Evolutionary conservation across 805 yeast species (phyloP).

Genomic region (Kuraishia hungarica): DNA sequence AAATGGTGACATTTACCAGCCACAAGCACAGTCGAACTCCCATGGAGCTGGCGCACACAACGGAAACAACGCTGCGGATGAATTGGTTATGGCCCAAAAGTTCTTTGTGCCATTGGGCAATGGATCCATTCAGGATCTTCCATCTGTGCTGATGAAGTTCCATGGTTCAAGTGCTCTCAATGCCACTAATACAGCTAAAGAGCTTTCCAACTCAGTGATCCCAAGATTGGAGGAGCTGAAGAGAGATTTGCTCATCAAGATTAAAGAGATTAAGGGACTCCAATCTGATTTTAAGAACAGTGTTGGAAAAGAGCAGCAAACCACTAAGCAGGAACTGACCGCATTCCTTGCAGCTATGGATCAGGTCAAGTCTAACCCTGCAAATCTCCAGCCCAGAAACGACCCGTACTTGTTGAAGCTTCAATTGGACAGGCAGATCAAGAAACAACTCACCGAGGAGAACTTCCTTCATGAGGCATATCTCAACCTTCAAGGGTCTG

Average conservation of each 20-base stretch:
- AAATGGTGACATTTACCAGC: conserved; percentile 30
- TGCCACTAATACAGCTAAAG: conserved; percentile 52
- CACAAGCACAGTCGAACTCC: conserved; percentile 13
- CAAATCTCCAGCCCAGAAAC: conserved; percentile 38
- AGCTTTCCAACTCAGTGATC: conserved; percentile 49
- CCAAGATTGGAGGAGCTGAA: conserved; percentile 62
- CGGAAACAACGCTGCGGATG: conserved; percentile 19
- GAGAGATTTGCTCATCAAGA: conserved; percentile 73
- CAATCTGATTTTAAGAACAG: conserved; percentile 80
- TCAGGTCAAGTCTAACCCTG: conserved; percentile 40
- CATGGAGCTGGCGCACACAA: conserved; percentile 4
- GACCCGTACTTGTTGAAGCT: conserved; percentile 81
- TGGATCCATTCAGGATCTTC: conserved; percentile 78
- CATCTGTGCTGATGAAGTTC: conserved; percentile 45
- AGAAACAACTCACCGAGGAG: conserved; percentile 73
- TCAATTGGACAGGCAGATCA: conserved; percentile 67
- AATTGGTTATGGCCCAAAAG: conserved; percentile 27
- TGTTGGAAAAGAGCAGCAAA: conserved; percentile 58
- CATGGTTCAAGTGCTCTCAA: conserved; percentile 52
- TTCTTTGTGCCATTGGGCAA: conserved; percentile 72
- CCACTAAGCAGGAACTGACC: conserved; percentile 49
- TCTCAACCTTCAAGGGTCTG: conserved; percentile 78
- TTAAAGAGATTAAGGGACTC: conserved; percentile 76
- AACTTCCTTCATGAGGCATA: conserved; percentile 84
- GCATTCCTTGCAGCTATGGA: conserved; percentile 58